Percentiles rank a stretch among this genome's conserved stretches.
Evolutionary conservation across 2,329 filamentous ascomycete species (phyloP).

Genomic region (Xylariaceae sp.): DNA sequence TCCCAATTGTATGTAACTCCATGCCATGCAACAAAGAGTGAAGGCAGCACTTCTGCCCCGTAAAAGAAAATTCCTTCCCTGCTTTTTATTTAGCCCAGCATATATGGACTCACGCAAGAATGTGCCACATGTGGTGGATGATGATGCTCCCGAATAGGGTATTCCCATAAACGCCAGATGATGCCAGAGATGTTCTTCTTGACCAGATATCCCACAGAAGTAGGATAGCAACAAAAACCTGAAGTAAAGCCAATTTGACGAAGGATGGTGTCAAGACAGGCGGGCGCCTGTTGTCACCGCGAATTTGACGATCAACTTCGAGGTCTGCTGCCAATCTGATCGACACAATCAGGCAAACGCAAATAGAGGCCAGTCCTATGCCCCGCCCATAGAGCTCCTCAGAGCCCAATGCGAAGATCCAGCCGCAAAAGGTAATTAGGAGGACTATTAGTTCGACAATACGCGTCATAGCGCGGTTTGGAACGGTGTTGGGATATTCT

Average conservation of each 20-base stretch:
- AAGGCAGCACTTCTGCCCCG: background rate
- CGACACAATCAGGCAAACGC: slow-evolving; percentile 29
- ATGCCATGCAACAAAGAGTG: slow-evolving; percentile 15
- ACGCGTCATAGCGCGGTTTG: slow-evolving; percentile 24
- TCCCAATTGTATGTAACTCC: slow-evolving; percentile 10
- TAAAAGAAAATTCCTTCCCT: too few relatives aligned
- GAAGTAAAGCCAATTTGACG: slow-evolving; percentile 27
- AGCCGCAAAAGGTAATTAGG: slow-evolving; percentile 25
- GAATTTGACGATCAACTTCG: slow-evolving; percentile 26
- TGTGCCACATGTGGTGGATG: slow-evolving; percentile 31
- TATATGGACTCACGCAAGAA: slow-evolving; percentile 21
- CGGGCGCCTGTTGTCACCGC: slow-evolving; percentile 20
- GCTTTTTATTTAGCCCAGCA: background rate
- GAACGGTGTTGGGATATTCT: slow-evolving; percentile 3
- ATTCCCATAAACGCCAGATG: slow-evolving; percentile 27
- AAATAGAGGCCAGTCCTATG: slow-evolving; percentile 27
- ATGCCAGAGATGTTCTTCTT: slow-evolving; percentile 13
- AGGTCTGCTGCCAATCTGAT: slow-evolving; percentile 31
- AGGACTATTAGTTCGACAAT: slow-evolving; percentile 27
- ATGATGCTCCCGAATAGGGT: slow-evolving; percentile 28
- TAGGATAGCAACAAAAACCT: slow-evolving; percentile 25
- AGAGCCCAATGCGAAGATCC: slow-evolving; percentile 27
- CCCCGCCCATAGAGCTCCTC: slow-evolving; percentile 27
- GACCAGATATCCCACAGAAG: slow-evolving; percentile 32
- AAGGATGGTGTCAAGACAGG: slow-evolving; percentile 25